These are phyloP conservation scores for Paracorniculantispora psalliotae DNA, from an alignment of 2,329 filamentous ascomycete genomes.

Conservation along the genomic window DNA sequence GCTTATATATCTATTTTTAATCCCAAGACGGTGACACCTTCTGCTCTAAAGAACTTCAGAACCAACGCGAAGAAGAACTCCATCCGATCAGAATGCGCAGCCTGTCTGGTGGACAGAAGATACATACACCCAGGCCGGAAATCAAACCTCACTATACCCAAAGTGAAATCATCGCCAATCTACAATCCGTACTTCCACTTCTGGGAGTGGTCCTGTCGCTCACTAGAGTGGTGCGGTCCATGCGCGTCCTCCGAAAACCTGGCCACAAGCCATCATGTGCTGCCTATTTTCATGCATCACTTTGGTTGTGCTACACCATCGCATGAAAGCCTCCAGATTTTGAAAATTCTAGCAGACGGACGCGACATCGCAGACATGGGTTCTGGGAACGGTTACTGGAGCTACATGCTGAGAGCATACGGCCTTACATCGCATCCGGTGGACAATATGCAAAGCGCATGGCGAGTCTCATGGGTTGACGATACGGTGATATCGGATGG, in stretches of 20 bases:
- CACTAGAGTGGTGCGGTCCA: conserved; percentile 62
- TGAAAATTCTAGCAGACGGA: conserved; percentile 50
- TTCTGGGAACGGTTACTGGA: conserved; percentile 72
- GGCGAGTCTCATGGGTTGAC: conserved; percentile 62
- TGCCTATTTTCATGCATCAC: conserved; percentile 73
- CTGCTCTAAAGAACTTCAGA: conserved; percentile 57
- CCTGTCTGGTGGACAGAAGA: conserved; percentile 50
- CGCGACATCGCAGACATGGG: conserved; percentile 60
- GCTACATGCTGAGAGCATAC: conserved; percentile 60
- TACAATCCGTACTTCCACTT: conserved; percentile 64
- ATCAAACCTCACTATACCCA: conserved; percentile 38
- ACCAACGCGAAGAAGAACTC: conserved; percentile 62
- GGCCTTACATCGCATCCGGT: conserved; percentile 53
- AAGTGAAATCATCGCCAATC: conserved; percentile 38
- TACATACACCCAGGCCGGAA: conserved; percentile 42
- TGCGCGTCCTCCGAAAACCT: conserved; percentile 46
- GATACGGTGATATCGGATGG: conserved; percentile 63
- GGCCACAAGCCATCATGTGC: conserved; percentile 58
- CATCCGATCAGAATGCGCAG: conserved; percentile 51
- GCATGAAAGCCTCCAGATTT: conserved; percentile 58
- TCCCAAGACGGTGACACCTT: conserved; percentile 52
- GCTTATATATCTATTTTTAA: conserved; percentile 65
- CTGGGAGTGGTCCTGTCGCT: conserved; percentile 60
- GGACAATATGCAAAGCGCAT: conserved; percentile 63
- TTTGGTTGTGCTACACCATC: conserved; percentile 69